Evolutionary conservation across 768 basidiomycete species (phyloP).

Genomic region (Leccinellum luteum): DNA sequence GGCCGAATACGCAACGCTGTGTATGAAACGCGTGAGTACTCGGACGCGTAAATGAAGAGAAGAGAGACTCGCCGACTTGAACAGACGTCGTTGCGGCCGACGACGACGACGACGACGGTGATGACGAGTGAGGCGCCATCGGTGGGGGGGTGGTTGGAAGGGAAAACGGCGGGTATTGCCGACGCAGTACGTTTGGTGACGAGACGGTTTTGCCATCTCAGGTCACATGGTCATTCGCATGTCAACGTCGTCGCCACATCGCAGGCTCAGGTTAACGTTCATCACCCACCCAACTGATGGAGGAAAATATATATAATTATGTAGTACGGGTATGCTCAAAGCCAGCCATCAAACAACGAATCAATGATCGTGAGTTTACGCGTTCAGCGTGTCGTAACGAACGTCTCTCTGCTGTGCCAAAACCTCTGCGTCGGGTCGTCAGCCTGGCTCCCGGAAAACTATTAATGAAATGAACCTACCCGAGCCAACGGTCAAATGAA

Average conservation of each 20-base stretch:
- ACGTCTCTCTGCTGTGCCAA: slow-evolving; percentile 7
- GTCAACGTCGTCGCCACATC: slow-evolving; percentile 2
- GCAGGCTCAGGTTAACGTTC: too few relatives aligned
- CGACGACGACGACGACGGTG: slow-evolving; percentile 62
- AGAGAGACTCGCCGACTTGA: slow-evolving; percentile 79
- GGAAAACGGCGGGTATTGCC: slow-evolving; percentile 31
- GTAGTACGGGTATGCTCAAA: slow-evolving; percentile 35
- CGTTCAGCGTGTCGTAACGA: slow-evolving; percentile 28
- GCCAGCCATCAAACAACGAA: too few relatives aligned
- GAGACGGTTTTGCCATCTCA: background rate
- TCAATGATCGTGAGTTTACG: slow-evolving; percentile 32
- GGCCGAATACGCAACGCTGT: slow-evolving; percentile 90
- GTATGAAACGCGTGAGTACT: slow-evolving; percentile 7
- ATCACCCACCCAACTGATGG: background rate
- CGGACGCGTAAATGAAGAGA: background rate
- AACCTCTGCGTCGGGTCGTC: slow-evolving; percentile 7
- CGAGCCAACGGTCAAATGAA: slow-evolving; percentile 11
- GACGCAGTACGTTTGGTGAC: slow-evolving; percentile 13
- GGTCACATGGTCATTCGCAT: slow-evolving; percentile 20
- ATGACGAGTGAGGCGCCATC: slow-evolving; percentile 73
- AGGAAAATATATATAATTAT: slow-evolving; percentile 27
- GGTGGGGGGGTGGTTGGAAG: slow-evolving; percentile 35
- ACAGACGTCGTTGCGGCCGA: slow-evolving; percentile 74
- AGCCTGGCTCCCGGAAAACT: background rate
- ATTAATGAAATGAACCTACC: slow-evolving; percentile 13